phyloP scores from a whole-genome alignment of 139 green algal species.

The Chlorella ohadii region DNA sequence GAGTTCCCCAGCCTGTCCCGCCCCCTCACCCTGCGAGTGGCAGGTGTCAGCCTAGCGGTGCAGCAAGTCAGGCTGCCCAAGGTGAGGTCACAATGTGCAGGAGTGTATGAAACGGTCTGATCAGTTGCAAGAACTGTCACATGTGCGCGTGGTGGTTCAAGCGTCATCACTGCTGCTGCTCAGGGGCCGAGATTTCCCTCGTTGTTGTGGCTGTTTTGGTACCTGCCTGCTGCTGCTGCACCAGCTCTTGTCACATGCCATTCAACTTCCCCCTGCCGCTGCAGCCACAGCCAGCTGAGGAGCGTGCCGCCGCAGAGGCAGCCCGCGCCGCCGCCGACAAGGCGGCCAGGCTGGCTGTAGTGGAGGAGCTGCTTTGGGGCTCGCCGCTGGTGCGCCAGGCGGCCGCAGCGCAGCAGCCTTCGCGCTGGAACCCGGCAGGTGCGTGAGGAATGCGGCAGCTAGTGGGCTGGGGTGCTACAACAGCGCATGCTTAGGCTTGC shows the following conservation, averaged over 20 bases:
- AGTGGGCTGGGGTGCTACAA: too few relatives aligned
- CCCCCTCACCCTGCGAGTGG: conserved; percentile 30
- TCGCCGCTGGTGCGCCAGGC: background rate
- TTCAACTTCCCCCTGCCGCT: background rate
- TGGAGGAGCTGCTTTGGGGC: conserved; percentile 65
- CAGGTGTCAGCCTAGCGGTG: conserved; percentile 35
- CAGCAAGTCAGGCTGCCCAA: conserved; percentile 52
- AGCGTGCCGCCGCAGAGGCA: background rate
- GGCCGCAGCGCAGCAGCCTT: background rate
- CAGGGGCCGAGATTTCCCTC: too few relatives aligned
- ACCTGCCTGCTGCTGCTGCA: too few relatives aligned
- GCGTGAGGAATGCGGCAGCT: background rate
- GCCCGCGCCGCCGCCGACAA: conserved; percentile 16
- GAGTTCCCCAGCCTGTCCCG: conserved; percentile 37
- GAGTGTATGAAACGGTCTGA: background rate
- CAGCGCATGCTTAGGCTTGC: too few relatives aligned
- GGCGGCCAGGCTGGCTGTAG: conserved; percentile 40
- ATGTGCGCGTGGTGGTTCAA: too few relatives aligned
- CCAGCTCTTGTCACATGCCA: too few relatives aligned
- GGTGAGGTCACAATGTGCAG: conserved; percentile 11
- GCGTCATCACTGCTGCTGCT: too few relatives aligned
- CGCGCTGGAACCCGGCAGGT: conserved; percentile 10
- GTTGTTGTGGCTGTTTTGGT: background rate
- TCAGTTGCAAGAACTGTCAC: too few relatives aligned
- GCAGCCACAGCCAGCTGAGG: conserved; percentile 21